Evolutionary conservation across 805 yeast genomes (phyloP).

Genomic region (Candida verbasci): DNA sequence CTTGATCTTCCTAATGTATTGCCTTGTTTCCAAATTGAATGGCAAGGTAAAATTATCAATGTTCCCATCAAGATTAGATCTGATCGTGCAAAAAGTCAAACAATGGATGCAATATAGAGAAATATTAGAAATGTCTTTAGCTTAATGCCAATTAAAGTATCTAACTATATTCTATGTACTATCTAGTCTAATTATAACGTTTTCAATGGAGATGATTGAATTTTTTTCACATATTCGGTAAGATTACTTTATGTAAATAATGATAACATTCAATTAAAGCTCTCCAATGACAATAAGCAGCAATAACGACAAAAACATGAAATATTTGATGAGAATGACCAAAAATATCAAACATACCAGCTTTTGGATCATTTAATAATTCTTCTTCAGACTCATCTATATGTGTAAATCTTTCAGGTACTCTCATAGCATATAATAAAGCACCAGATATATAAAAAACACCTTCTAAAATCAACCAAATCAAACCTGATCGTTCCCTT

Average conservation of each 20-base stretch:
- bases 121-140: no score
- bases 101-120: no score
- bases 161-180: no score
- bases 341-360: conserved; percentile 51
- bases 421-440: conserved; percentile 64
- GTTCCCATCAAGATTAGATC: no score
- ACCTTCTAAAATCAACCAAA: conserved; percentile 69
- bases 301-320: conserved; percentile 71
- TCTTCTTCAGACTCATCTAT: conserved; percentile 15
- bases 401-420: conserved; percentile 63
- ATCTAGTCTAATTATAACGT: no score
- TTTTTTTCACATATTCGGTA: conserved; percentile 3
- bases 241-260: conserved; percentile 33
- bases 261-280: conserved; percentile 58
- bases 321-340: conserved; percentile 87
- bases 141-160: no score
- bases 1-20: conserved; percentile 41
- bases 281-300: conserved; percentile 68
- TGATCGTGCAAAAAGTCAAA: no score
- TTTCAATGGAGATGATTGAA: no score
- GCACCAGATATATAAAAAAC: conserved; percentile 77
- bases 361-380: conserved; percentile 10
- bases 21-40: conserved; percentile 52
- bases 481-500: conserved; percentile 47
- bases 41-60: conserved; percentile 47